phyloP scores from a whole-genome alignment of 441 rosid species.

The Biscutella laevigata region DNA sequence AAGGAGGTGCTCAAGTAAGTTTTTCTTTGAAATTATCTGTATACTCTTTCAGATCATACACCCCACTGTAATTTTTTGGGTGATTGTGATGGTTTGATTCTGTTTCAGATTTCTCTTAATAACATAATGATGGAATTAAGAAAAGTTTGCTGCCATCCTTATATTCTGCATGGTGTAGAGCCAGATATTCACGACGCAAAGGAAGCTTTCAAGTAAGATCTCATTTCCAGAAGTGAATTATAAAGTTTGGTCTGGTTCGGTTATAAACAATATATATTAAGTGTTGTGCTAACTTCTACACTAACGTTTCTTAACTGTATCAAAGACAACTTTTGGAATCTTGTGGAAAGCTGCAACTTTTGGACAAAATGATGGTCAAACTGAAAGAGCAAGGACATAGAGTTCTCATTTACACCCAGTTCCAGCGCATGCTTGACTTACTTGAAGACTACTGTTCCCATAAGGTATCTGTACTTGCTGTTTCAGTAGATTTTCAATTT shows the following conservation, averaged over 20 bases:
- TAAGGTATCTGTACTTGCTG: conserved; percentile 36
- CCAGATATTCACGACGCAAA: conserved; percentile 54
- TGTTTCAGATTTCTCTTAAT: conserved; percentile 73
- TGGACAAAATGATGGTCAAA: conserved; percentile 96
- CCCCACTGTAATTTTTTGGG: conserved; percentile 4
- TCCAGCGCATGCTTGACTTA: conserved; percentile 80
- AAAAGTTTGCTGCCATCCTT: conserved; percentile 98
- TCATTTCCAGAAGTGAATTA: conserved; percentile 1
- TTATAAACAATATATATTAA: background rate
- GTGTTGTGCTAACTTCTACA: conserved; percentile 5
- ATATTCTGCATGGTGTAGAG: conserved; percentile 92
- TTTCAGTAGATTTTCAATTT: background rate
- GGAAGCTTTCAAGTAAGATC: conserved; percentile 72
- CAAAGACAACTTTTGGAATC: conserved; percentile 76
- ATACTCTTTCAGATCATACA: conserved; percentile 6
- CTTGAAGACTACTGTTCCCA: conserved; percentile 65
- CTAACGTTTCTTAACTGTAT: conserved; percentile 12
- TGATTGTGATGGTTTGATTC: conserved; percentile 19
- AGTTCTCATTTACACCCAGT: conserved; percentile 86
- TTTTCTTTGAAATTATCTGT: conserved; percentile 14
- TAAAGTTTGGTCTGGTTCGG: background rate
- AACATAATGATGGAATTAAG: conserved; percentile 98
- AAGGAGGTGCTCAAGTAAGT: conserved; percentile 88
- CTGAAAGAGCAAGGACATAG: conserved; percentile 96
- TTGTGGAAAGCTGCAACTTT: conserved; percentile 80